Evolutionary conservation across 2,329 filamentous ascomycete species (phyloP).

Genomic region (Sarocladium strictum): DNA sequence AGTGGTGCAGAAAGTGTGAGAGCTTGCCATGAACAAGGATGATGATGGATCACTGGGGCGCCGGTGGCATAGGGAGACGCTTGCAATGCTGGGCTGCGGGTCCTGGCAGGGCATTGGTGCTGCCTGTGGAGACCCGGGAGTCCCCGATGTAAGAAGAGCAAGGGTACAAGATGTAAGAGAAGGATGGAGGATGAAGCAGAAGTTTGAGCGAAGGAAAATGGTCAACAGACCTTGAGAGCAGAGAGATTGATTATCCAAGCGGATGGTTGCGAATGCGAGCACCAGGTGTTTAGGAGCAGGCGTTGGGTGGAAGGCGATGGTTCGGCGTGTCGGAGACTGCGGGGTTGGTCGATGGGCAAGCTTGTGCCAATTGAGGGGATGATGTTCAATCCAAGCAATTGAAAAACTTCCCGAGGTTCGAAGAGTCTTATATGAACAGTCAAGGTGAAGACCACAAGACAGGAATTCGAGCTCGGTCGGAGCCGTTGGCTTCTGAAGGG

Average conservation of each 20-base stretch:
- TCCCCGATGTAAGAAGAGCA: conserved; percentile 1
- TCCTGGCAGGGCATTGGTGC: not conserved
- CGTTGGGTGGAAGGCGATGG: not conserved
- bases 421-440: too few relatives aligned
- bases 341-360: not conserved
- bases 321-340: conserved; percentile 4
- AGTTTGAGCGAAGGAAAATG: not conserved
- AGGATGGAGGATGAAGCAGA: not conserved
- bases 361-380: not conserved
- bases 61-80: conserved; percentile 1
- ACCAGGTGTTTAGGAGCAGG: not conserved
- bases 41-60: not conserved
- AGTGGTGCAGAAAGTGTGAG: not conserved
- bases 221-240: not conserved
- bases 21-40: not conserved
- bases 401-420: not conserved
- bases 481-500: too few relatives aligned
- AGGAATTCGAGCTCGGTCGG: too few relatives aligned
- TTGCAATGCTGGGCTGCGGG: conserved; percentile 7
- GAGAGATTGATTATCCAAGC: not conserved
- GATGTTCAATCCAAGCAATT: not conserved
- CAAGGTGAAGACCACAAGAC: too few relatives aligned
- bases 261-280: not conserved
- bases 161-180: not conserved
- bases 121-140: not conserved